These are phyloP conservation scores for Suillus weaverae DNA, from an alignment of 768 basidiomycete genomes.

Conservation along the genomic window DNA sequence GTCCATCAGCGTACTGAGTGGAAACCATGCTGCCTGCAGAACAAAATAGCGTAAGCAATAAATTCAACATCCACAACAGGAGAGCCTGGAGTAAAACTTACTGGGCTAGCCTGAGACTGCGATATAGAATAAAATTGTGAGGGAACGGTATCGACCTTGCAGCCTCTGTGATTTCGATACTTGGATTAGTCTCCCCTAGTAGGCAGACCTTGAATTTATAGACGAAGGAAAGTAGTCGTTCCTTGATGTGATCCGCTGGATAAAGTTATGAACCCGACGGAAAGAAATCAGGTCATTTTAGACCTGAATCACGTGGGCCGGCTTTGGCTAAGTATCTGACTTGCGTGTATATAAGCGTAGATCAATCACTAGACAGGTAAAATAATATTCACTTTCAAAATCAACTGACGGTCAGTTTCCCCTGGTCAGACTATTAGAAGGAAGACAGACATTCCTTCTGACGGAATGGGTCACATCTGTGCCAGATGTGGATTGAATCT, in stretches of 20 bases:
- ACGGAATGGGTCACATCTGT: neutral
- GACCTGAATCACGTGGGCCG: neutral
- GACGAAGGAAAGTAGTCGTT: neutral
- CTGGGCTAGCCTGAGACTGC: neutral
- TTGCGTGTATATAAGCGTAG: neutral
- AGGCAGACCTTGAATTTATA: neutral
- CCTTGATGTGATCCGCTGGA: neutral
- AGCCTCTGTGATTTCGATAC: neutral
- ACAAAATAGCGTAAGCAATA: neutral
- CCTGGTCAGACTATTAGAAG: neutral
- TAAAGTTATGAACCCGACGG: neutral
- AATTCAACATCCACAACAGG: neutral
- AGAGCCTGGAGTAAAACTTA: neutral
- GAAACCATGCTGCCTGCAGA: constrained; percentile 8
- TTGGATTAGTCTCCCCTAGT: neutral
- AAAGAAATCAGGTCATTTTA: neutral
- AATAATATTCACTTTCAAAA: neutral
- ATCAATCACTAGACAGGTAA: neutral
- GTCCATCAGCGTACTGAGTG: constrained; percentile 50
- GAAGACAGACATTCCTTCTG: neutral
- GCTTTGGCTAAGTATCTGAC: neutral
- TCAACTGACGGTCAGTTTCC: neutral
- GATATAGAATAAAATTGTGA: neutral
- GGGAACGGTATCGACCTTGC: neutral
- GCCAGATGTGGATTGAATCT: neutral